phyloP scores from a whole-genome alignment of 2,329 filamentous ascomycete species.

The Xylariaceae sp. region DNA sequence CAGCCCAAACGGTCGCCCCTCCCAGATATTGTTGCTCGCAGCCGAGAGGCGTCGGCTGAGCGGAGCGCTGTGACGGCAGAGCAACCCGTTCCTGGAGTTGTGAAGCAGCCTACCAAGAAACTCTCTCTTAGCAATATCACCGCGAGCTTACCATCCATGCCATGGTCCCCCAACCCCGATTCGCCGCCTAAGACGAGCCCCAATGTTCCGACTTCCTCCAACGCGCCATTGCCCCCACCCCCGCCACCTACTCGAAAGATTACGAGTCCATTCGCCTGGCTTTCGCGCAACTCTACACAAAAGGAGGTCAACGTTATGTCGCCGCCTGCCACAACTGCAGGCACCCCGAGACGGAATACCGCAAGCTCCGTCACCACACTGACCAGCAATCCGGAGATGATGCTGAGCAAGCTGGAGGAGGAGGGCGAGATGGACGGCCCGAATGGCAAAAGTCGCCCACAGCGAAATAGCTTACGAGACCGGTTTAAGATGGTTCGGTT shows the following conservation, averaged over 20 bases:
- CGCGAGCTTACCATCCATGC: constrained; percentile 66
- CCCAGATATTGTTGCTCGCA: background rate
- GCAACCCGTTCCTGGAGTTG: constrained; percentile 23
- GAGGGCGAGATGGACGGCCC: constrained; percentile 50
- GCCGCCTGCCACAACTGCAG: constrained; percentile 40
- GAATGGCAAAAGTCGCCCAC: constrained; percentile 42
- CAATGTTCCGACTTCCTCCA: constrained; percentile 31
- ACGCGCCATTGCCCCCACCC: constrained; percentile 32
- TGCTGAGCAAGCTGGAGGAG: constrained; percentile 72
- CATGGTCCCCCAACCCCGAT: constrained; percentile 60
- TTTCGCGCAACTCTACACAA: constrained; percentile 64
- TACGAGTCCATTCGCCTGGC: constrained; percentile 82
- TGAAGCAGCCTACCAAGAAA: constrained; percentile 48
- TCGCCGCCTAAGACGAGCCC: constrained; percentile 44
- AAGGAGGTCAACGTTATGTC: constrained; percentile 49
- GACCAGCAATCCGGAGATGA: constrained; percentile 76
- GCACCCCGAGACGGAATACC: constrained; percentile 65
- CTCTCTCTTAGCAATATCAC: constrained; percentile 68
- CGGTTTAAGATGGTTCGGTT: constrained; percentile 74
- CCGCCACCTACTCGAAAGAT: constrained; percentile 61
- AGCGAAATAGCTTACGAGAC: constrained; percentile 66
- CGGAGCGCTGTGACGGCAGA: constrained; percentile 24
- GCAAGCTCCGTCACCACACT: constrained; percentile 75
- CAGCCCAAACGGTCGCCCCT: constrained; percentile 25
- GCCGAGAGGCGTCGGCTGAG: constrained; percentile 7